Conservation (phyloP, 306 rosid species). For the Lathyrus oleraceus region DNA sequence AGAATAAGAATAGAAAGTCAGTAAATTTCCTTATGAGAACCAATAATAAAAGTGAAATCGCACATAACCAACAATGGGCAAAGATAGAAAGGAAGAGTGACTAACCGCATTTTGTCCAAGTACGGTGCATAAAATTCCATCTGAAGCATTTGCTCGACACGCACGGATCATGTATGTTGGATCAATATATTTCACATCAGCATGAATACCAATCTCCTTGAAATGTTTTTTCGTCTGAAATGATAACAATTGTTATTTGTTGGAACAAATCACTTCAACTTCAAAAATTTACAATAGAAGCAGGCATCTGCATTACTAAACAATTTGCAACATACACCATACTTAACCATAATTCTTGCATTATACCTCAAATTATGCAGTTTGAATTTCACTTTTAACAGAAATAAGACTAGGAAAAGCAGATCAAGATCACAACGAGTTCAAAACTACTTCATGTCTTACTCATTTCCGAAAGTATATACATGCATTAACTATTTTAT, state of each 20-base stretch:
- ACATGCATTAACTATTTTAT: not conserved
- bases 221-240: conserved; percentile 71
- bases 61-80: not conserved
- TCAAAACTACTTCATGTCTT: not conserved
- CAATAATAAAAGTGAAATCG: conserved; percentile 7
- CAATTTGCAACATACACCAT: conserved; percentile 12
- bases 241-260: not conserved
- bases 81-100: conserved; percentile 39
- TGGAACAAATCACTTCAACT: not conserved
- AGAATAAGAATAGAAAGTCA: not conserved
- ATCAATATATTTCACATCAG: conserved; percentile 89
- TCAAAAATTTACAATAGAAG: not conserved
- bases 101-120: conserved; percentile 97
- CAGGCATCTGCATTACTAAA: not conserved
- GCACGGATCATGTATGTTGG: conserved; percentile 99
- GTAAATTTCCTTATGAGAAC: not conserved
- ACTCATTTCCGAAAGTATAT: not conserved
- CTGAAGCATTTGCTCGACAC: conserved; percentile 91
- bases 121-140: conserved; percentile 91
- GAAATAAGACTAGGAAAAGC: not conserved
- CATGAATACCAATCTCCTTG: conserved; percentile 68
- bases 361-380: conserved; percentile 3
- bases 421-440: not conserved
- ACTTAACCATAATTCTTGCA: not conserved
- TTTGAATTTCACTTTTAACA: not conserved